Percentiles rank a stretch among this genome's conserved stretches.
These are phyloP conservation scores for Geopyxis carbonaria DNA, from an alignment of 495 filamentous ascomycete genomes.

Conservation along the genomic window DNA sequence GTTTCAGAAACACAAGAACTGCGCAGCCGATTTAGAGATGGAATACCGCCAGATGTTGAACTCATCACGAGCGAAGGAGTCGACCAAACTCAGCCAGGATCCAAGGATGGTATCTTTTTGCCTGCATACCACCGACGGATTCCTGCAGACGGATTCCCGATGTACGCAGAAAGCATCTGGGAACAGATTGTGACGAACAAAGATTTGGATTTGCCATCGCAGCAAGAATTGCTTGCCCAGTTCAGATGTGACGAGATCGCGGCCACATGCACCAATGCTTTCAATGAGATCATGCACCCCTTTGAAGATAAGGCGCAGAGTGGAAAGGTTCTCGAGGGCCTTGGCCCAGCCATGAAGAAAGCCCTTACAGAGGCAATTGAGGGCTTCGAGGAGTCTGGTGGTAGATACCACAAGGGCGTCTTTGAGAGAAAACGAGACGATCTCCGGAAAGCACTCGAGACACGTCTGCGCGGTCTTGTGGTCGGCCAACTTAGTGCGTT, in stretches of 20 bases:
- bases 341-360: slow-evolving; percentile 56
- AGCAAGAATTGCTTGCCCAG: slow-evolving; percentile 90
- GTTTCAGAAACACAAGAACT: slow-evolving; percentile 61
- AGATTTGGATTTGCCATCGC: slow-evolving; percentile 87
- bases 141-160: slow-evolving; percentile 83
- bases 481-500: slow-evolving; percentile 69
- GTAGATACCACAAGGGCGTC: slow-evolving; percentile 89
- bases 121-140: slow-evolving; percentile 92
- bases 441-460: slow-evolving; percentile 70
- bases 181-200: slow-evolving; percentile 98
- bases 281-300: slow-evolving; percentile 65
- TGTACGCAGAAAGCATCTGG: slow-evolving; percentile 88
- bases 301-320: slow-evolving; percentile 68
- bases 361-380: slow-evolving; percentile 59
- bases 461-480: slow-evolving; percentile 71
- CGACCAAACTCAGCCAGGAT: slow-evolving; percentile 39
- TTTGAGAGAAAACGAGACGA: slow-evolving; percentile 71
- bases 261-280: slow-evolving; percentile 30
- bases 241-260: slow-evolving; percentile 96
- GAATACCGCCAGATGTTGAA: slow-evolving; percentile 46
- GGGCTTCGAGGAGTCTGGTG: slow-evolving; percentile 74
- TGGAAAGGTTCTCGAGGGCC: slow-evolving; percentile 58
- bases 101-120: slow-evolving; percentile 56
- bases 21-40: slow-evolving; percentile 62
- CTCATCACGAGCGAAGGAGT: slow-evolving; percentile 36